phyloP scores from a whole-genome alignment of 108 stramenopile species.

The Discostella pseudostelligera region DNA sequence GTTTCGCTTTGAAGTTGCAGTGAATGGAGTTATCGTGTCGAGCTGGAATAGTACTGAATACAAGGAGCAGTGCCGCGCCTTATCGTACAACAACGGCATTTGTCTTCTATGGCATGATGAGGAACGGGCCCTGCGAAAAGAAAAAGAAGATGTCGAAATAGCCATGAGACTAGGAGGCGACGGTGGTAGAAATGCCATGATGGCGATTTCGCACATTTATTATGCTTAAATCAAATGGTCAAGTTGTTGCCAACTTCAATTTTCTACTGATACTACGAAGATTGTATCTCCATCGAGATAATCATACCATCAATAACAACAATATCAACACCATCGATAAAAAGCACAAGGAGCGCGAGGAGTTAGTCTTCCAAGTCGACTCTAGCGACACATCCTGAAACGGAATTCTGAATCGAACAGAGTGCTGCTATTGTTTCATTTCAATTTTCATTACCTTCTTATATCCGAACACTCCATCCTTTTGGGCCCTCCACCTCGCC shows the following conservation, averaged over 20 bases:
- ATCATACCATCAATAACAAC: no score
- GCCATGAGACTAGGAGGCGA: constrained; percentile 38
- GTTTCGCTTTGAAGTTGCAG: constrained; percentile 40
- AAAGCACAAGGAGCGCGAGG: no score
- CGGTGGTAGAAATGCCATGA: constrained; percentile 18
- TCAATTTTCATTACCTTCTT: no score
- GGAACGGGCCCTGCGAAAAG: constrained; percentile 21
- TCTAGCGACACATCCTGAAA: no score
- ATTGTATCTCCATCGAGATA: no score
- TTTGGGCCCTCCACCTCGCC: constrained; percentile 74
- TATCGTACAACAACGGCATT: constrained; percentile 29
- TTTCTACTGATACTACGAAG: neutral
- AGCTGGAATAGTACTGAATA: constrained; percentile 19
- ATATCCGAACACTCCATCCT: constrained; percentile 52
- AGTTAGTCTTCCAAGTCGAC: no score
- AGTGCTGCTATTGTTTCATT: no score
- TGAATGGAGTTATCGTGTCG: constrained; percentile 35
- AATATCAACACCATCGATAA: no score
- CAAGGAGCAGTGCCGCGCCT: constrained; percentile 2
- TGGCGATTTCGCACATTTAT: constrained; percentile 47
- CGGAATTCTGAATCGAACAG: no score
- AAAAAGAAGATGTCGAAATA: constrained; percentile 37
- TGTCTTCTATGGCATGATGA: constrained; percentile 29
- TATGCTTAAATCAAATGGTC: constrained; percentile 37
- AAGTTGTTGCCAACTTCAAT: no score